These are phyloP conservation scores for Fraxinus greggii DNA, from an alignment of 305 asterid genomes.

Conservation along the genomic window DNA sequence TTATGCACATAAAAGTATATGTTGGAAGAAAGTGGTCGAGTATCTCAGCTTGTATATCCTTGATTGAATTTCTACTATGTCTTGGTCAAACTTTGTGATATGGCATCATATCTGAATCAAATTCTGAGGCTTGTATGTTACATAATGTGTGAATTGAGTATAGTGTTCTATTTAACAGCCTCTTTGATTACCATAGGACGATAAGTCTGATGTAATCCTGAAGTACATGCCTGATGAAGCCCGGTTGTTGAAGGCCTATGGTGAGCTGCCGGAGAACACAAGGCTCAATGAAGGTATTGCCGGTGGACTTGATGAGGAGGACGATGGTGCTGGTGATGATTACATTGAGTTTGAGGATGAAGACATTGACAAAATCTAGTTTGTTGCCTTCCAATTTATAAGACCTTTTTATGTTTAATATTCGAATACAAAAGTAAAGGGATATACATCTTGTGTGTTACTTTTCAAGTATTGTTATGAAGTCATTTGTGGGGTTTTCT, in stretches of 20 bases:
- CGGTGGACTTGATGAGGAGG: constrained; percentile 51
- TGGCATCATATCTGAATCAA: neutral
- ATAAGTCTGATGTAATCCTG: constrained; percentile 61
- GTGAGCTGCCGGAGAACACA: constrained; percentile 54
- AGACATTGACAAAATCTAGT: constrained; percentile 61
- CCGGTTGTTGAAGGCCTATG: constrained; percentile 43
- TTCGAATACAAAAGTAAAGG: neutral
- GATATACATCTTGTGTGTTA: neutral
- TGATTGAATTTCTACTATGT: neutral
- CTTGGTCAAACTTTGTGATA: neutral
- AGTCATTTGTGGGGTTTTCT: neutral
- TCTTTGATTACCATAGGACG: constrained; percentile 37
- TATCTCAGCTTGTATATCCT: neutral
- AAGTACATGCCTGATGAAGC: constrained; percentile 67
- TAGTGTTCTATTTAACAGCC: neutral
- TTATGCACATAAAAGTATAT: neutral
- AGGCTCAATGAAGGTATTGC: constrained; percentile 56
- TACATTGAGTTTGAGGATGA: constrained; percentile 58
- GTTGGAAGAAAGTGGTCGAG: neutral
- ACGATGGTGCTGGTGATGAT: constrained; percentile 47
- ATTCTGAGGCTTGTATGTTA: neutral
- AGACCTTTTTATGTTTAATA: neutral
- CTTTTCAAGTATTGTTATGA: neutral
- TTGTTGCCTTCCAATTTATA: neutral
- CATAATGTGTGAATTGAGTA: neutral